These are phyloP conservation scores for Agastache rugosa DNA, from an alignment of 257 asterid genomes.

Conservation along the genomic window DNA sequence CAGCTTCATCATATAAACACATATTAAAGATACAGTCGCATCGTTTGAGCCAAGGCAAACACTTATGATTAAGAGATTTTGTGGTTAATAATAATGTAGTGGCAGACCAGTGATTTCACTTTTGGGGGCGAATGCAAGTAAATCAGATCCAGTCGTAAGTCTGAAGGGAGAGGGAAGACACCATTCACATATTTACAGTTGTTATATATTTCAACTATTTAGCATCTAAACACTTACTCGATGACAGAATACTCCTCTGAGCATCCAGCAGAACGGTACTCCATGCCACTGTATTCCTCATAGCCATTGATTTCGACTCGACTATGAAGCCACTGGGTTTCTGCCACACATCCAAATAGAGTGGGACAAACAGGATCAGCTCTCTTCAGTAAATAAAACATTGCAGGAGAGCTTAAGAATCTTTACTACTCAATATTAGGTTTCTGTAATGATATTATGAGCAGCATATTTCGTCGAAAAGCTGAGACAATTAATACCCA, in stretches of 20 bases:
- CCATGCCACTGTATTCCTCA: constrained; percentile 90
- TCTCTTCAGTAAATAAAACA: not conserved
- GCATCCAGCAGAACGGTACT: constrained; percentile 91
- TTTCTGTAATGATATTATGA: not conserved
- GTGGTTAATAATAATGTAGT: too few relatives aligned
- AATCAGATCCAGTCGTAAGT: not conserved
- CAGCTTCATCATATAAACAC: too few relatives aligned
- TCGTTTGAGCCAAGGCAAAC: too few relatives aligned
- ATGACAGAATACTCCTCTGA: constrained; percentile 82
- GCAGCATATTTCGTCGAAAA: not conserved
- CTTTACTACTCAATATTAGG: not conserved
- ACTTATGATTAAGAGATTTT: too few relatives aligned
- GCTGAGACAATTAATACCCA: not conserved
- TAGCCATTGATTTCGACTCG: constrained; percentile 85
- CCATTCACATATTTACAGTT: not conserved
- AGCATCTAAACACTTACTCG: constrained; percentile 58
- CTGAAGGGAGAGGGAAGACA: not conserved
- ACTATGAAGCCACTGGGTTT: constrained; percentile 98
- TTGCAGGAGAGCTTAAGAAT: too few relatives aligned
- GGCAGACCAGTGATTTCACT: not conserved
- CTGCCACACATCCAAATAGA: constrained; percentile 49
- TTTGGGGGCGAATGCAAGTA: not conserved
- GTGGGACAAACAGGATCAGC: constrained; percentile 10
- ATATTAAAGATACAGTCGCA: too few relatives aligned
- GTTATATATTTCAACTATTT: not conserved